Evolutionary conservation across 805 yeast species (phyloP).

Genomic region (Suhomyces emberorum): DNA sequence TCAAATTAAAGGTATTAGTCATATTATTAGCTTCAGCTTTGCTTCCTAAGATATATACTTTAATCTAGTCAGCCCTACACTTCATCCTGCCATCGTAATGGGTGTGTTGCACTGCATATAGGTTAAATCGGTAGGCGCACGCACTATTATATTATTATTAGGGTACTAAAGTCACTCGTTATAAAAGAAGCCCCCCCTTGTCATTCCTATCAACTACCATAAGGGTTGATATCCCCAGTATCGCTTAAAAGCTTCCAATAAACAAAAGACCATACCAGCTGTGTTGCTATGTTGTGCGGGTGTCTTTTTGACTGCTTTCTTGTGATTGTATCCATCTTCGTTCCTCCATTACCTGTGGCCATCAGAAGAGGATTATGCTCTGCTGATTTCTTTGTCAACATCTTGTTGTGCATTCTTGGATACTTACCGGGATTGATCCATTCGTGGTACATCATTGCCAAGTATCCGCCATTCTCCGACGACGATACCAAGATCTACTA

Average conservation of each 20-base stretch:
- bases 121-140: too few relatives aligned
- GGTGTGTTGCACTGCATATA: too few relatives aligned
- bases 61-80: too few relatives aligned
- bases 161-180: too few relatives aligned
- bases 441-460: conserved; percentile 48
- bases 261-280: neutral
- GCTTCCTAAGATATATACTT: too few relatives aligned
- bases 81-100: too few relatives aligned
- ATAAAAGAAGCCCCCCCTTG: neutral
- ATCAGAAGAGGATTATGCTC: conserved; percentile 62
- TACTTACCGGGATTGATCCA: conserved; percentile 51
- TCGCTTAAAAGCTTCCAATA: too few relatives aligned
- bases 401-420: conserved; percentile 44
- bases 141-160: too few relatives aligned
- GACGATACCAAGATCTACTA: conserved; percentile 31
- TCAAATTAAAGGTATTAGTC: too few relatives aligned
- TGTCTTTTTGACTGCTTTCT: conserved; percentile 54
- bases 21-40: too few relatives aligned
- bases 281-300: conserved; percentile 17
- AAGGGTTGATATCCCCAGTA: too few relatives aligned
- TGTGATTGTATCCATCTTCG: conserved; percentile 55
- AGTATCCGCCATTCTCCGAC: conserved; percentile 38
- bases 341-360: conserved; percentile 75
- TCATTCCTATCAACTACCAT: too few relatives aligned
- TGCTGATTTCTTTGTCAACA: conserved; percentile 44